Conservation (phyloP, 2,329 filamentous ascomycete species). For the Pestalotiopsis sp. region DNA sequence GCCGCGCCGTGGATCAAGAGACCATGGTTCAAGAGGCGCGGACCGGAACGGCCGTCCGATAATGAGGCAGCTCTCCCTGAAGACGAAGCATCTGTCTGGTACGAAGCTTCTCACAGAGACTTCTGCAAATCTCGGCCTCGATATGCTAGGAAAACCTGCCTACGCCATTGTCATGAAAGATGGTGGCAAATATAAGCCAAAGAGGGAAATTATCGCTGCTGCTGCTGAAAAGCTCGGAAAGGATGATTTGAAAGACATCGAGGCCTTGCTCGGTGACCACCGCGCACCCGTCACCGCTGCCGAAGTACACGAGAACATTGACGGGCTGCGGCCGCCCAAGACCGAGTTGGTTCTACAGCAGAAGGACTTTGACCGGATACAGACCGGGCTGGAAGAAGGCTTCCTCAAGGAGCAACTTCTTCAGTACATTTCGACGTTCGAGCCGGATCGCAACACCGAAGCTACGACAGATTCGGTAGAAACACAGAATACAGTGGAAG, state of each 20-base stretch:
- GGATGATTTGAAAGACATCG: slow-evolving; percentile 32
- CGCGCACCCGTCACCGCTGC: slow-evolving; percentile 28
- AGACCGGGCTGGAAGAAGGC: slow-evolving; percentile 40
- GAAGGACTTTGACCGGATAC: slow-evolving; percentile 45
- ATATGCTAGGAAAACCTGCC: slow-evolving; percentile 42
- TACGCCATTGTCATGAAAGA: slow-evolving; percentile 52
- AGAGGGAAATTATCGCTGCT: neutral
- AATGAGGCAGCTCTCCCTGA: slow-evolving; percentile 17
- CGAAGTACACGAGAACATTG: slow-evolving; percentile 48
- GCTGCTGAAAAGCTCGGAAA: neutral
- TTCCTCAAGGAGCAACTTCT: slow-evolving; percentile 51
- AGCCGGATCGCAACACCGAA: slow-evolving; percentile 9
- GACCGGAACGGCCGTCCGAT: neutral
- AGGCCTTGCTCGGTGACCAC: slow-evolving; percentile 33
- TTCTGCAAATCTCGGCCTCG: slow-evolving; percentile 27
- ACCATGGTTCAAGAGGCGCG: neutral
- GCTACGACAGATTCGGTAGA: neutral
- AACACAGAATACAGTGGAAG: neutral
- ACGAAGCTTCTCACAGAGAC: slow-evolving; percentile 28
- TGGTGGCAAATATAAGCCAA: slow-evolving; percentile 22
- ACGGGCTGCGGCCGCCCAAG: slow-evolving; percentile 52
- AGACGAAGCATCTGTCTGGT: slow-evolving; percentile 25
- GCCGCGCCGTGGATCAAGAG: neutral
- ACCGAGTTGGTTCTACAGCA: slow-evolving; percentile 39
- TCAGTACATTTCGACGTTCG: slow-evolving; percentile 38